A percentile compares a stretch with the other conserved stretches of the same genome.
Conservation (phyloP, 108 stramenopile species). For the Skeletonema potamos region DNA sequence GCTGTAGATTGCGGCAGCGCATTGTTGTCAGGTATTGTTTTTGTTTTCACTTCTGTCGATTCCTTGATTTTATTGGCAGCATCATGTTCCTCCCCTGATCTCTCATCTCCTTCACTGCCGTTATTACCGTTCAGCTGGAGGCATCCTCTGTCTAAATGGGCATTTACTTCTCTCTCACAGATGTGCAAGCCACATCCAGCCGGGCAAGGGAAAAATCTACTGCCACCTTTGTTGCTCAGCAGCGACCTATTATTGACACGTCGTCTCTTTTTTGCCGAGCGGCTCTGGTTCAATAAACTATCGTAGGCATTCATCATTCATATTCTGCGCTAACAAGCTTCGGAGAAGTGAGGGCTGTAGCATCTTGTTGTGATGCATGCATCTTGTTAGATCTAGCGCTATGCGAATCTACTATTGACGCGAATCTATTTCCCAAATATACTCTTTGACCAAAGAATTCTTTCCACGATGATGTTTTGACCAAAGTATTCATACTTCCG, state of each 20-base stretch:
- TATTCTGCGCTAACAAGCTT: too few relatives aligned
- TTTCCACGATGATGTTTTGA: too few relatives aligned
- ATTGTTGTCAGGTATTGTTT: constrained; percentile 13
- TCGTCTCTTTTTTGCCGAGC: neutral
- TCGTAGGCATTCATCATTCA: neutral
- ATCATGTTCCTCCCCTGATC: neutral
- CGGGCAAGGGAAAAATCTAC: constrained; percentile 36
- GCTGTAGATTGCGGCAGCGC: neutral
- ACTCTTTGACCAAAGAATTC: too few relatives aligned
- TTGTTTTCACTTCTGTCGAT: neutral
- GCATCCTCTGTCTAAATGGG: constrained; percentile 38
- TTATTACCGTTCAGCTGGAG: neutral
- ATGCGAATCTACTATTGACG: too few relatives aligned
- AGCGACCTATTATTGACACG: neutral
- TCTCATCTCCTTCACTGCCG: neutral
- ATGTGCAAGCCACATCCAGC: constrained; percentile 49
- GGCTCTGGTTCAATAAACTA: neutral
- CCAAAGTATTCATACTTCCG: too few relatives aligned
- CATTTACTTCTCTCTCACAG: constrained; percentile 39
- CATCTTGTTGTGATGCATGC: too few relatives aligned
- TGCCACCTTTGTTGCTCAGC: neutral
- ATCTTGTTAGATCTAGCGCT: too few relatives aligned
- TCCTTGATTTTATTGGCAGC: neutral
- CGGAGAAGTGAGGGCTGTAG: too few relatives aligned
- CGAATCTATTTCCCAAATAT: too few relatives aligned